Percentiles rank a stretch among this genome's conserved stretches.
phyloP scores from a whole-genome alignment of 23 red algal species.

The Gracilaria caudata region DNA sequence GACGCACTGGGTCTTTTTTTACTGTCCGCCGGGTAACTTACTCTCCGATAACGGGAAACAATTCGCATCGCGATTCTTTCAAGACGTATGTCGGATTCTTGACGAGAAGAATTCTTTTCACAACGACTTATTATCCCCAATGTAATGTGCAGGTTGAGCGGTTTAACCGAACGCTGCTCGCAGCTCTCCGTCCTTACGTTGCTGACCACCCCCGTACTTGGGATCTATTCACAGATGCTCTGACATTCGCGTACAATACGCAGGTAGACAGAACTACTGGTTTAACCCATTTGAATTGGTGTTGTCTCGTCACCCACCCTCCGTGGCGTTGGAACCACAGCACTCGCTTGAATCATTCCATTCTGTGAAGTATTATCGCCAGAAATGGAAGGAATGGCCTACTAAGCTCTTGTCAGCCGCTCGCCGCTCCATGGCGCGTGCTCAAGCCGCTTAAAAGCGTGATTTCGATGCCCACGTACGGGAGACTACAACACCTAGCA shows the following conservation, averaged over 20 bases:
- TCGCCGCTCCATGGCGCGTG: not conserved
- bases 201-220: not conserved
- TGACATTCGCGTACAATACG: not conserved
- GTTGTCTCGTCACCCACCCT: not conserved
- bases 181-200: not conserved
- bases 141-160: not conserved
- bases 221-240: not conserved
- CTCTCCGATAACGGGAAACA: not conserved
- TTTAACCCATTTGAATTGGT: constrained; percentile 5
- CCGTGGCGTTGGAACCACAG: not conserved
- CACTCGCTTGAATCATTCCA: not conserved
- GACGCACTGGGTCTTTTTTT: not conserved
- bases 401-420: too few relatives aligned
- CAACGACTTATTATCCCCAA: not conserved
- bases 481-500: too few relatives aligned
- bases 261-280: not conserved
- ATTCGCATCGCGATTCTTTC: not conserved
- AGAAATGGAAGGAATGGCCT: not conserved
- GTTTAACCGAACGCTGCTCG: constrained; percentile 1
- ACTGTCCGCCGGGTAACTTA: not conserved
- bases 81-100: too few relatives aligned
- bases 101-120: too few relatives aligned
- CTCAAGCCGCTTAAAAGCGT: constrained; percentile 2
- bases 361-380: not conserved
- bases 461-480: not conserved